Evolutionary conservation across 192 early-diverging fungal genomes (phyloP), one percentile per base, ranked within the genome.

Genomic region (Coemansia erecta): DNA sequence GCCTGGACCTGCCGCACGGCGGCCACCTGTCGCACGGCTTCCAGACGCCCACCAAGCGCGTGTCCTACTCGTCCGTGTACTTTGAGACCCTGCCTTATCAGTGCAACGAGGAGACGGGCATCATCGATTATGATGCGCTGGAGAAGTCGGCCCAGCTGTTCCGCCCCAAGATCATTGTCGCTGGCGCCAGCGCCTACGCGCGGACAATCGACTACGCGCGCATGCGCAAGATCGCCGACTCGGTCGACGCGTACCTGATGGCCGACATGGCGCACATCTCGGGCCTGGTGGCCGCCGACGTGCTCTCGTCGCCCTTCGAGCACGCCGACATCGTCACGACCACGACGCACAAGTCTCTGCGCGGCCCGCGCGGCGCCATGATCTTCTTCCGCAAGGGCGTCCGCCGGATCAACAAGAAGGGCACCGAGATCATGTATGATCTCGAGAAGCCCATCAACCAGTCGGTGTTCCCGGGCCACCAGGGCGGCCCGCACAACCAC

Each of bases 401-500:
- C 42, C 87, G 92, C 17, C 76, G 67, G 40, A 81, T 87, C 56
- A 88, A 92, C 81, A 94, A 95, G 82, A 99, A 99, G 83, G 93
- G 93, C 31, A 84, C 89, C 50, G 83, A 85, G 72, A 87, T 88
- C 45, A 62, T 82, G 62, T 99, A 98, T 84, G 89, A 95, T 35
- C 84, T 98, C n/a, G 95, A 97, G 71, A 86, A 83, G 57, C 88
- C 90, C 22, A 98, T 99, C 82, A 99, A 99, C 81, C 83, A 85
- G 58, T 92, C 92, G 15, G 97, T 99, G 60, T 99, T 99, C 83
- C 97, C 97, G 10, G 94, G 94, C 39, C 95, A 97, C 79, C 97
- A 99, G 82, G 97, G 97, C 66, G 97, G 97, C 2, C 97, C 97
- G 33, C 97, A 99, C 83, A 99, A 99, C 86, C 94, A 99, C 85